A percentile compares a stretch with the other conserved stretches of the same genome.
These are phyloP conservation scores for Hordeum pubiflorum DNA, from an alignment of 202 grass and related monocot genomes.

Conservation along the genomic window DNA sequence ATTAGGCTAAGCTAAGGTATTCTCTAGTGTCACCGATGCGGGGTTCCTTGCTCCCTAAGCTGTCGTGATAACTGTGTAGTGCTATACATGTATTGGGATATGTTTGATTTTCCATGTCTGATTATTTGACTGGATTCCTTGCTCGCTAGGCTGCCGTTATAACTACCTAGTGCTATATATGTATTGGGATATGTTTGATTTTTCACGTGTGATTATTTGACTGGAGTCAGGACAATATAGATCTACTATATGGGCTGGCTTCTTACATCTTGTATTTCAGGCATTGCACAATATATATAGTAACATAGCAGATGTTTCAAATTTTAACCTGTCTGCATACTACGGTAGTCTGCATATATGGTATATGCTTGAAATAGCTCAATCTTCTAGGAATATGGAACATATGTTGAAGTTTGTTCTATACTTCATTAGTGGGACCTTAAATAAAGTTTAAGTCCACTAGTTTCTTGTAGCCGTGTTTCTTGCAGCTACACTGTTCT, in stretches of 20 bases:
- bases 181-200: not conserved
- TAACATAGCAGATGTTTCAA: not conserved
- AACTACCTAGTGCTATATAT: not conserved
- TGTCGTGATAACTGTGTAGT: not conserved
- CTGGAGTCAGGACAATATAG: not conserved
- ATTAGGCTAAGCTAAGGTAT: not conserved
- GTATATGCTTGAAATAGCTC: not conserved
- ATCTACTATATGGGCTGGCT: not conserved
- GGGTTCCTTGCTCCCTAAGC: not conserved
- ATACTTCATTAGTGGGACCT: not conserved
- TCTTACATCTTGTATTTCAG: constrained; percentile 1
- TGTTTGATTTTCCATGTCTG: constrained; percentile 5
- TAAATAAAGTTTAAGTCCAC: too few relatives aligned
- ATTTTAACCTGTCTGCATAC: not conserved
- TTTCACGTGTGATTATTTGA: not conserved
- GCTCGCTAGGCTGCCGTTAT: not conserved
- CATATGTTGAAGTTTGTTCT: not conserved
- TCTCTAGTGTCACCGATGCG: not conserved
- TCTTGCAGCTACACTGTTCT: too few relatives aligned
- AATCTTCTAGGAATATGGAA: not conserved
- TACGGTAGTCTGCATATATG: not conserved
- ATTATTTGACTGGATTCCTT: not conserved
- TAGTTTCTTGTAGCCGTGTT: too few relatives aligned
- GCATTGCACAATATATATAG: not conserved
- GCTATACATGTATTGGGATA: not conserved